Percentiles rank a stretch among this genome's conserved stretches.
phyloP scores from a whole-genome alignment of 2,329 filamentous ascomycete species.

The Achaetomium macrosporum region DNA sequence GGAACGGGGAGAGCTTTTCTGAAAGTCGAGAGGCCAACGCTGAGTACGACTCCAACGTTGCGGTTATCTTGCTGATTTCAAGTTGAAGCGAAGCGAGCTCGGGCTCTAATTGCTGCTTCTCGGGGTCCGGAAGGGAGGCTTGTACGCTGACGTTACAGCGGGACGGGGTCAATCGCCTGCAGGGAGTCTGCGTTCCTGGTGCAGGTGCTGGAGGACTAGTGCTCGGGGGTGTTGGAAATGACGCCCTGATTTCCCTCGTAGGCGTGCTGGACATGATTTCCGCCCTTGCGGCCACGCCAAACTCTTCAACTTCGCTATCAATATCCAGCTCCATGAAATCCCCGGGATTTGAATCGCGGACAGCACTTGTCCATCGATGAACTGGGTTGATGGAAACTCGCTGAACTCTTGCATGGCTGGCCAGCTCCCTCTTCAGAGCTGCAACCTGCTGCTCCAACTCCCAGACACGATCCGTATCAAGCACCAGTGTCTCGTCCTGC shows the following conservation, averaged over 20 bases:
- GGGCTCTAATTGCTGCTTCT: conserved; percentile 38
- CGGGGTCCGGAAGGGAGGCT: conserved; percentile 36
- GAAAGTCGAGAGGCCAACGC: conserved; percentile 35
- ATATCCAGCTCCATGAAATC: conserved; percentile 38
- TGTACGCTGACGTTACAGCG: conserved; percentile 37
- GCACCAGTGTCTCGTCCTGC: conserved; percentile 42
- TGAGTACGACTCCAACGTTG: conserved; percentile 43
- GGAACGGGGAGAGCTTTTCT: conserved; percentile 32
- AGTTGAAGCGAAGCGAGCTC: conserved; percentile 44
- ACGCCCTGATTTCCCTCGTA: conserved; percentile 33
- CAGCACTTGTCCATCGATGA: conserved; percentile 48
- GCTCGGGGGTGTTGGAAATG: conserved; percentile 50
- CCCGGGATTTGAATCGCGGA: conserved; percentile 42
- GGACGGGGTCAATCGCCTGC: conserved; percentile 27
- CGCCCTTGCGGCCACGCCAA: conserved; percentile 46
- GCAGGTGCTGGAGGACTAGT: conserved; percentile 41
- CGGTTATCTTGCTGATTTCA: conserved; percentile 43
- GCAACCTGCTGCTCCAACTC: conserved; percentile 34
- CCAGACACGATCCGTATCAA: conserved; percentile 40
- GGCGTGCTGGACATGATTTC: conserved; percentile 50
- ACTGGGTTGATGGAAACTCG: conserved; percentile 24
- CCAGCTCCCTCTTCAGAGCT: conserved; percentile 29
- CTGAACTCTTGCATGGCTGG: conserved; percentile 15
- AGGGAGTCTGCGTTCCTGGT: conserved; percentile 34
- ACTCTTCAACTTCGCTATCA: conserved; percentile 33